A percentile compares a stretch with the other conserved stretches of the same genome.
Conservation (phyloP, 2,329 filamentous ascomycete species). For the Cryphonectria radicalis region DNA sequence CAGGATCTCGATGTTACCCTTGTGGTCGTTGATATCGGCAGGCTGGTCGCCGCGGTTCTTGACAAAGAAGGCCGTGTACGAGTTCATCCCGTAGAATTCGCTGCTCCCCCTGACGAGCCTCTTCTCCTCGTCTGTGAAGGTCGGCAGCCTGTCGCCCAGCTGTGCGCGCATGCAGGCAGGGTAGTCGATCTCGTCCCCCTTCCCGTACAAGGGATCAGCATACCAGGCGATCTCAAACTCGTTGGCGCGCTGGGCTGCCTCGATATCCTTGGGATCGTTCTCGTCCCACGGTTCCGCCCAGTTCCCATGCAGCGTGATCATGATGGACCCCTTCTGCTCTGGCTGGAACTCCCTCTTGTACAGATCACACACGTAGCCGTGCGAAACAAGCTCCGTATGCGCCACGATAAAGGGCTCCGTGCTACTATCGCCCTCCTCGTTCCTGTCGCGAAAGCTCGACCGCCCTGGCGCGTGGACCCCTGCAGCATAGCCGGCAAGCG, state of each 20-base stretch:
- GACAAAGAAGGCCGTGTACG: conserved; percentile 46
- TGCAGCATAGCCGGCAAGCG: conserved; percentile 41
- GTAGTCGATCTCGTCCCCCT: conserved; percentile 44
- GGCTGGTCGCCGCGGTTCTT: conserved; percentile 39
- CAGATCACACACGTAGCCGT: conserved; percentile 43
- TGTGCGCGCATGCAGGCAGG: conserved; percentile 45
- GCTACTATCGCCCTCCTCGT: conserved; percentile 39
- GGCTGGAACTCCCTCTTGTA: conserved; percentile 46
- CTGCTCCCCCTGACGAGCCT: conserved; percentile 44
- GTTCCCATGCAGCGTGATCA: conserved; percentile 48
- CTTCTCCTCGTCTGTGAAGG: conserved; percentile 45
- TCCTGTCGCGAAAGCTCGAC: conserved; percentile 39
- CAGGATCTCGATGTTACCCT: conserved; percentile 44
- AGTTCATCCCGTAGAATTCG: conserved; percentile 49
- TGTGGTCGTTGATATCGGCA: conserved; percentile 44
- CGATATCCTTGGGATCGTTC: conserved; percentile 40
- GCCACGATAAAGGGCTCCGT: conserved; percentile 45
- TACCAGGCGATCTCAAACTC: conserved; percentile 51
- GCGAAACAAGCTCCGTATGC: conserved; percentile 45
- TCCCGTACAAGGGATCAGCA: conserved; percentile 44
- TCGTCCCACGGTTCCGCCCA: conserved; percentile 47
- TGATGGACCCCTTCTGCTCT: conserved; percentile 42
- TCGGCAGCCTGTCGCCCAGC: conserved; percentile 43
- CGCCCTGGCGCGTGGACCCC: conserved; percentile 41
- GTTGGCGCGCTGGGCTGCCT: conserved; percentile 44